Evolutionary conservation across 495 filamentous ascomycete species (phyloP).

Genomic region (Tuber indicum): DNA sequence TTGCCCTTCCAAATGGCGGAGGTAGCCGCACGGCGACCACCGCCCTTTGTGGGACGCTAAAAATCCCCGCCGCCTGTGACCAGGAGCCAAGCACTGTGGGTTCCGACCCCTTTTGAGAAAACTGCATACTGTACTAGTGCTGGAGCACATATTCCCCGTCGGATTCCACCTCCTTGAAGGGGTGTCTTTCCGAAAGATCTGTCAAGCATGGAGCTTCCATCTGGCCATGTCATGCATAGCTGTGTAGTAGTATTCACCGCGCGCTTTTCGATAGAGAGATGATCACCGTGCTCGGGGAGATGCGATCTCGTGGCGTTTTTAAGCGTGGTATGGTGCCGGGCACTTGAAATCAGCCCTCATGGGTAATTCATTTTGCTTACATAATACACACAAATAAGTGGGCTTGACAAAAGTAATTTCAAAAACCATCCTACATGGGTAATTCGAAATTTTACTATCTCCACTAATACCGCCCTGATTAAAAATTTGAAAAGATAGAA

Average conservation of each 20-base stretch:
- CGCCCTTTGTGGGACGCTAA: constrained; percentile 9
- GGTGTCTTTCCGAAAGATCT: neutral
- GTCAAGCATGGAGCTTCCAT: neutral
- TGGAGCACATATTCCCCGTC: neutral
- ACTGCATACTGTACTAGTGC: neutral
- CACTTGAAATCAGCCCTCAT: too few species aligned
- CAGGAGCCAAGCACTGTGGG: neutral
- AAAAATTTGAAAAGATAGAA: too few species aligned
- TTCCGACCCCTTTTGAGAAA: neutral
- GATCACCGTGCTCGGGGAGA: neutral
- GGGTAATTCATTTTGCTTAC: too few species aligned
- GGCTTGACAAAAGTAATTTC: too few species aligned
- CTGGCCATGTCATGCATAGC: neutral
- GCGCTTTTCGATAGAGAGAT: neutral
- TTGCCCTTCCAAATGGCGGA: constrained; percentile 12
- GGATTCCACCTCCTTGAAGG: neutral
- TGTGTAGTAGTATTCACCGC: neutral
- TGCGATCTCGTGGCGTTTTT: neutral
- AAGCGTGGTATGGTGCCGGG: neutral
- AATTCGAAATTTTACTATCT: too few species aligned
- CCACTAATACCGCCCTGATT: too few species aligned
- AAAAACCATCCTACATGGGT: too few species aligned
- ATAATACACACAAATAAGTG: too few species aligned
- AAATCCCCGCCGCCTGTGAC: neutral
- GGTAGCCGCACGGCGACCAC: constrained; percentile 30